phyloP scores from a whole-genome alignment of 2,329 filamentous ascomycete species.

The Ceratocystis huliohia region DNA sequence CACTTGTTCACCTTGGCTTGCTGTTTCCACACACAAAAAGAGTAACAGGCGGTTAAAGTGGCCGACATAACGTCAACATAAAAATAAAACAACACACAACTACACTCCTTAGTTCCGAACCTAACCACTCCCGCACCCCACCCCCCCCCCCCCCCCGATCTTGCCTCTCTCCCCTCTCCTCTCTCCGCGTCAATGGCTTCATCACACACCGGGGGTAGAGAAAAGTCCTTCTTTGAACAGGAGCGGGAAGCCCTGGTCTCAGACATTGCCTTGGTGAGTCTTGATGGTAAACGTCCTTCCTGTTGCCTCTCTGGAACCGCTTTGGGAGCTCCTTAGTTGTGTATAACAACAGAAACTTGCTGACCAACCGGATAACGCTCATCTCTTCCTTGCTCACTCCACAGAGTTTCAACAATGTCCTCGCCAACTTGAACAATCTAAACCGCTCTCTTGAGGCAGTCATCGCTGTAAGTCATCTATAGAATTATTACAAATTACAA shows the following conservation, averaged over 20 bases:
- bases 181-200: slow-evolving; percentile 4
- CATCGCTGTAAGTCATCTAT: slow-evolving; percentile 53
- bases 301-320: not conserved
- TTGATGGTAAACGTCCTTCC: slow-evolving; percentile 5
- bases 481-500: not conserved
- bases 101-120: too few relatives aligned
- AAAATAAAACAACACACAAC: too few relatives aligned
- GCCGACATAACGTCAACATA: too few relatives aligned
- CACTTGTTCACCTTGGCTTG: too few relatives aligned
- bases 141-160: not conserved
- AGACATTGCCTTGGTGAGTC: slow-evolving; percentile 56
- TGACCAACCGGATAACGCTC: not conserved
- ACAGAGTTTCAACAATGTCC: slow-evolving; percentile 74
- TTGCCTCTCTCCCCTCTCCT: not conserved
- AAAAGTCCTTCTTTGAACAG: slow-evolving; percentile 60
- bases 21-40: too few relatives aligned
- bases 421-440: slow-evolving; percentile 90
- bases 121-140: too few relatives aligned
- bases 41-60: too few relatives aligned
- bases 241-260: slow-evolving; percentile 59
- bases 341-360: not conserved
- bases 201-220: slow-evolving; percentile 22
- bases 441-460: slow-evolving; percentile 87
- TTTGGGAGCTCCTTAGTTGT: not conserved
- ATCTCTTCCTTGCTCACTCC: not conserved